Percentiles rank a stretch among this genome's conserved stretches.
Conservation (phyloP, 2,329 filamentous ascomycete genomes). For the Dactylellina leptospora region DNA sequence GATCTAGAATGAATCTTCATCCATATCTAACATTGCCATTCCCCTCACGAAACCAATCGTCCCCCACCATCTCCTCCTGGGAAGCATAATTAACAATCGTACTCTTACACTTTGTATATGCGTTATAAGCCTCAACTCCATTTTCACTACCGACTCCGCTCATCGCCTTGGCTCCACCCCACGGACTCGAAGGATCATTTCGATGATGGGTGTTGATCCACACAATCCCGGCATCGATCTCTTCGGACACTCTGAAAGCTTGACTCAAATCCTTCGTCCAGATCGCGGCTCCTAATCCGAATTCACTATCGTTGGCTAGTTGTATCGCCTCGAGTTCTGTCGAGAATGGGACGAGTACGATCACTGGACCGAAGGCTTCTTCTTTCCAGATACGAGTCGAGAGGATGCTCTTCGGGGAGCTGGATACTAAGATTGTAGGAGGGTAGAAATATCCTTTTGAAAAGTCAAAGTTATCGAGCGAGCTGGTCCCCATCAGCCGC, state of each 20-base stretch:
- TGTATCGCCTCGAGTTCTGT: slow-evolving; percentile 63
- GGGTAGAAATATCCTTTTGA: slow-evolving; percentile 65
- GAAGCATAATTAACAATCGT: slow-evolving; percentile 75
- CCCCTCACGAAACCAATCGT: slow-evolving; percentile 75
- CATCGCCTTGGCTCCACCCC: slow-evolving; percentile 71
- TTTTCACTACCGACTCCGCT: slow-evolving; percentile 78
- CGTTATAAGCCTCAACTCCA: slow-evolving; percentile 71
- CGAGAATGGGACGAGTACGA: slow-evolving; percentile 64
- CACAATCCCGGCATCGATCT: slow-evolving; percentile 64
- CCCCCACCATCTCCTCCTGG: slow-evolving; percentile 65
- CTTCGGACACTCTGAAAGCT: slow-evolving; percentile 62
- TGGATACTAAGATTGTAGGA: slow-evolving; percentile 62
- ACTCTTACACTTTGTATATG: slow-evolving; percentile 71
- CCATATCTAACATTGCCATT: slow-evolving; percentile 70
- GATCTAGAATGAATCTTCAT: no score
- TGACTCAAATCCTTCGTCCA: slow-evolving; percentile 52
- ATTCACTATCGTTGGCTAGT: slow-evolving; percentile 65
- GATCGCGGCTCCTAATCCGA: slow-evolving; percentile 58
- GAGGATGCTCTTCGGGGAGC: slow-evolving; percentile 57
- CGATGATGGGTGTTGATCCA: slow-evolving; percentile 70
- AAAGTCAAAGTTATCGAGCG: slow-evolving; percentile 66
- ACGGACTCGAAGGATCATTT: slow-evolving; percentile 76
- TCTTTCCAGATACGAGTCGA: slow-evolving; percentile 61
- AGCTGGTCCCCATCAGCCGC: slow-evolving; percentile 64
- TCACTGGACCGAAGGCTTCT: slow-evolving; percentile 66